Conservation (phyloP, 371 early-diverging fungal species). For the Rhizopus arrhizus region DNA sequence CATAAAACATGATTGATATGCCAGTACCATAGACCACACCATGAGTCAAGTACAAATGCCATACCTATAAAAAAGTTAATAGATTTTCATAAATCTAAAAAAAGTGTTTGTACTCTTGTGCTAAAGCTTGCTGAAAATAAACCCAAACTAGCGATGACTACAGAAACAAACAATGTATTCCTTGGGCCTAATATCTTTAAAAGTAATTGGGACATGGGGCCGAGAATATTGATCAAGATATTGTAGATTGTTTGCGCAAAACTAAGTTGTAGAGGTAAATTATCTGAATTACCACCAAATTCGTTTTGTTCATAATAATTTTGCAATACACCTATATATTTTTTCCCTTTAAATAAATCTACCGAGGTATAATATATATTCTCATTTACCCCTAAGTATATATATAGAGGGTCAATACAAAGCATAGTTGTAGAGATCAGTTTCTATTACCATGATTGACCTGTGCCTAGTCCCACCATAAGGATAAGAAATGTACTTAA, state of each 20-base stretch:
- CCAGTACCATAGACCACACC: conserved; percentile 50
- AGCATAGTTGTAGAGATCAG: background rate
- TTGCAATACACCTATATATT: conserved; percentile 28
- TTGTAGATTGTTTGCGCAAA: conserved; percentile 40
- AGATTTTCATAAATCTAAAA: background rate
- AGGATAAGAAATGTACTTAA: conserved; percentile 57
- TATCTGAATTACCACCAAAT: background rate
- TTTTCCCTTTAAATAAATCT: background rate
- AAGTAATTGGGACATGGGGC: conserved; percentile 34
- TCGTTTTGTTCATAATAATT: conserved; percentile 28
- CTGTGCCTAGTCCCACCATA: conserved; percentile 54
- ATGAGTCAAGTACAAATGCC: conserved; percentile 41
- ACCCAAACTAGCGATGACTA: conserved; percentile 26
- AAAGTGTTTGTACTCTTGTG: conserved; percentile 17
- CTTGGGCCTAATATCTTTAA: conserved; percentile 20
- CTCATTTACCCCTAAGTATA: conserved; percentile 9
- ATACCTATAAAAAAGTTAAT: conserved; percentile 22
- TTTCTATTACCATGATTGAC: conserved; percentile 34
- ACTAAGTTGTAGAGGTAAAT: conserved; percentile 25
- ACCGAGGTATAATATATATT: background rate
- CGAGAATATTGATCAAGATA: conserved; percentile 35
- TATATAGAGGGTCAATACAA: background rate
- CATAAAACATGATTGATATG: conserved; percentile 42
- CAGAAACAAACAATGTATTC: conserved; percentile 29
- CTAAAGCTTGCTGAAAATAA: conserved; percentile 39